Evolutionary conservation across 2,329 filamentous ascomycete species (phyloP).

Genomic region (Blastomyces parvus): DNA sequence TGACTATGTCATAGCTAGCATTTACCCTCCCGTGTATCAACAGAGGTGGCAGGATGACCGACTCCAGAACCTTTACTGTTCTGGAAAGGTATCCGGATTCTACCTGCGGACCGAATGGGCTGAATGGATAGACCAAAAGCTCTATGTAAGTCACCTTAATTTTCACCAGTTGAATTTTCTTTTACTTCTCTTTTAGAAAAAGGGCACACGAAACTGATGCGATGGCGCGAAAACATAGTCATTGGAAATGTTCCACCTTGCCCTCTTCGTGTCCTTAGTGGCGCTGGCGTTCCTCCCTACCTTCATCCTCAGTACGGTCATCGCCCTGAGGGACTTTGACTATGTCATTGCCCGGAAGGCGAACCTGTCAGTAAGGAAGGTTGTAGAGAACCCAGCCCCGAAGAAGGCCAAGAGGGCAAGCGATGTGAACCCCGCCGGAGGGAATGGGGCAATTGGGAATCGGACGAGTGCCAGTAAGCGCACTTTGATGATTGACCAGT

Average conservation of each 20-base stretch:
- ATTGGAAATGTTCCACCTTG: slow-evolving; percentile 7
- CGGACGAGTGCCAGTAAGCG: neutral
- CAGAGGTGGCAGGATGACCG: slow-evolving; percentile 1
- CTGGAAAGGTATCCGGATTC: slow-evolving; percentile 2
- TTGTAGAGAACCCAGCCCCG: neutral
- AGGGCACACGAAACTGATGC: neutral
- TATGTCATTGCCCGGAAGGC: neutral
- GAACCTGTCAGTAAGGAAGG: neutral
- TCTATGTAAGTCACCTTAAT: neutral
- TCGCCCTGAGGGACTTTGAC: neutral
- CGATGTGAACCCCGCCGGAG: neutral
- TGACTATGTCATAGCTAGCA: neutral
- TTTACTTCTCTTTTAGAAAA: neutral
- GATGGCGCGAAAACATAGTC: neutral
- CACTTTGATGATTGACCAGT: neutral
- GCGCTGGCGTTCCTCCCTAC: neutral
- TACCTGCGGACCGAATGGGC: neutral
- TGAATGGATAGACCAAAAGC: neutral
- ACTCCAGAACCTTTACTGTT: slow-evolving; percentile 2
- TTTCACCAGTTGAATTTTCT: neutral
- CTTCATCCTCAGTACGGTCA: slow-evolving; percentile 3
- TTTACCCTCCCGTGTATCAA: neutral
- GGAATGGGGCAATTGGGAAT: neutral
- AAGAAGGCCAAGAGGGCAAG: slow-evolving; percentile 1
- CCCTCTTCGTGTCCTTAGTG: slow-evolving; percentile 3